Base-by-base conservation (phyloP, 176 grass and related monocot genomes). In the Oropetium thomaeum region DNA sequence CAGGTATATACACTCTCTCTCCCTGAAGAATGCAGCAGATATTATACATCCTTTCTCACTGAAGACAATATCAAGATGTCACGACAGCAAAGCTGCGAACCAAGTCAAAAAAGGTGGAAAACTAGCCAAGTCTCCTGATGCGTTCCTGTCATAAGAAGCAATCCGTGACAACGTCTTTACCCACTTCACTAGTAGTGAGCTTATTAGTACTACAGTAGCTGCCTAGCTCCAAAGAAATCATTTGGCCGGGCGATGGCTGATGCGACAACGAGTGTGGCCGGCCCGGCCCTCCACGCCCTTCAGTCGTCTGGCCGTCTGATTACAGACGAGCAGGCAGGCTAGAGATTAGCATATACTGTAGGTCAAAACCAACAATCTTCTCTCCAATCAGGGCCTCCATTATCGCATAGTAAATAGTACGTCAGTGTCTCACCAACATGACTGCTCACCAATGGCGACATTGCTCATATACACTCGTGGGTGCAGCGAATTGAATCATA, bases 1-100 rank as follows among this genome's bases (percentile, higher is more conserved):
- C 40, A 31, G 38, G 29, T 52, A 60, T 65, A 42, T 11, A 37
- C 25, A 47, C 20, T 30, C 62, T 26, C 51, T 10, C 6, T 26
- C 63, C 26, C 60, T 78, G 34, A 71, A 71, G n/a, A 53, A 53
- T 53, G n/a, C 51, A 53, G 20, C n/a, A n/a, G n/a, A n/a, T n/a
- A n/a, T n/a, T n/a, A 22, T 53, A 23, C 20, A 10, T 53, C 20
- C n/a, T 26, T 26, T 45, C 13, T 47, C 65, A n/a, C n/a, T 60
- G 39, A 11, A 22, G 45, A 58, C 0, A 43, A n/a, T n/a, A n/a
- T n/a, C n/a, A 34, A 13, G 17, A 11, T 35, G 47, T 30, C 39
- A 59, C 67, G 17, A 41, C 26, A 33, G 47, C 17, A 49, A 42
- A 69, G 19, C 19, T 44, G 33, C 64, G 1, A 41, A 16, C 12